These are phyloP conservation scores for Monosporascus cannonballus DNA, from an alignment of 2,329 filamentous ascomycete species.

Conservation along the genomic window DNA sequence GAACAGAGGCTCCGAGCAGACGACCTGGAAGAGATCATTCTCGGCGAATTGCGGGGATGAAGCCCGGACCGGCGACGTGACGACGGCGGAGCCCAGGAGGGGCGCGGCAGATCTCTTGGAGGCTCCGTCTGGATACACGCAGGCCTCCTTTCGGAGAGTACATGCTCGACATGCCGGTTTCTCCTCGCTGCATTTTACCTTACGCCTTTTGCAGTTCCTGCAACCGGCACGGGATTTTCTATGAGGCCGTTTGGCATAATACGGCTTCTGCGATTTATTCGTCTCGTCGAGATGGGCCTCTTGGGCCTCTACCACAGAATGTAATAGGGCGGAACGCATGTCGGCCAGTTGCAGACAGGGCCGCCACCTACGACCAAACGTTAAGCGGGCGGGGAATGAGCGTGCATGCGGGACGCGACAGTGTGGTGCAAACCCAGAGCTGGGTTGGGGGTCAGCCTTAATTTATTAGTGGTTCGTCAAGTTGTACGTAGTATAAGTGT, in stretches of 20 bases:
- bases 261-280: constrained; percentile 21
- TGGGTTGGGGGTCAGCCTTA: too few species aligned
- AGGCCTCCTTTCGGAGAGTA: constrained; percentile 39
- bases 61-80: background rate
- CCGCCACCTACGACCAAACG: too few species aligned
- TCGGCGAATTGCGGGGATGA: background rate
- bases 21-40: background rate
- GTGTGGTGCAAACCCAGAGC: too few species aligned
- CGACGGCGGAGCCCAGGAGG: background rate
- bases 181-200: constrained; percentile 39
- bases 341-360: too few species aligned
- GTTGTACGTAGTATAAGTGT: too few species aligned
- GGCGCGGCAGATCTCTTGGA: background rate
- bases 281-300: too few species aligned
- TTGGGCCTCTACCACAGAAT: too few species aligned
- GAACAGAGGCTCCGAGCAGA: constrained; percentile 31
- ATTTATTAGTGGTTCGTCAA: too few species aligned
- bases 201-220: constrained; percentile 9
- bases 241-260: constrained; percentile 46
- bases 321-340: too few species aligned
- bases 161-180: constrained; percentile 45
- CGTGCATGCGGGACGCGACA: too few species aligned
- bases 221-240: constrained; percentile 50
- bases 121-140: constrained; percentile 35
- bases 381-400: too few species aligned